phyloP scores from a whole-genome alignment of 768 basidiomycete genomes.

The Mycena venus region DNA sequence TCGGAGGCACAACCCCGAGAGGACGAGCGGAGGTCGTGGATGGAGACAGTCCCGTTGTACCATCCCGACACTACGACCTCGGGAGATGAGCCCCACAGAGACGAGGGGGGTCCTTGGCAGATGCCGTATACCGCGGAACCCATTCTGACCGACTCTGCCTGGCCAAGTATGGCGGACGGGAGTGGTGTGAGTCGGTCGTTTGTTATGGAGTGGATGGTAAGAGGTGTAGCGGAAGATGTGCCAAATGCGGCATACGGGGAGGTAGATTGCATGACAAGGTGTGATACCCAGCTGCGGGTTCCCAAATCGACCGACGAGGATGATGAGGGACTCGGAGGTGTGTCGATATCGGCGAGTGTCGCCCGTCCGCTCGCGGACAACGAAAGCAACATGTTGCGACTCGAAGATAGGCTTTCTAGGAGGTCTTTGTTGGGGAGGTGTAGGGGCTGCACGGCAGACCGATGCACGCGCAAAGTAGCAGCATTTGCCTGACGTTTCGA shows the following conservation, averaged over 20 bases:
- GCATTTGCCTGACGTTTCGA: slow-evolving; percentile 40
- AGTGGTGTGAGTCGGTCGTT: slow-evolving; percentile 58
- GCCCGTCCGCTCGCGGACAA: slow-evolving; percentile 70
- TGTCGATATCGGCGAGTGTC: slow-evolving; percentile 42
- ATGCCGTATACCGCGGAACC: slow-evolving; percentile 81
- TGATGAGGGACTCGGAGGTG: slow-evolving; percentile 32
- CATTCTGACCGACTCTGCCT: slow-evolving; percentile 36
- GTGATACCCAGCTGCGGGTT: slow-evolving; percentile 72
- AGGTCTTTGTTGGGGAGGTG: slow-evolving; percentile 58
- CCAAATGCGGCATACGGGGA: slow-evolving; percentile 79
- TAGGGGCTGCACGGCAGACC: slow-evolving; percentile 13
- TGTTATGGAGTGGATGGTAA: slow-evolving; percentile 68
- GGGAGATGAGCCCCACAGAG: slow-evolving; percentile 79
- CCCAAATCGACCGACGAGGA: slow-evolving; percentile 58
- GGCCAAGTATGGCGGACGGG: slow-evolving; percentile 64
- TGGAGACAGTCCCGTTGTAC: slow-evolving; percentile 82
- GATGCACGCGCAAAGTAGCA: slow-evolving; percentile 37
- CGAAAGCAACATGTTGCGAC: slow-evolving; percentile 61
- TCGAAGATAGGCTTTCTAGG: slow-evolving; percentile 69
- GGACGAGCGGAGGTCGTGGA: slow-evolving; percentile 80
- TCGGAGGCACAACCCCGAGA: slow-evolving; percentile 37
- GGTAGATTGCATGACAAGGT: slow-evolving; percentile 65
- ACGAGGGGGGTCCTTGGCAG: slow-evolving; percentile 68
- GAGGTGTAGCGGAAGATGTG: slow-evolving; percentile 69
- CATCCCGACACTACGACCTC: slow-evolving; percentile 84